These are phyloP conservation scores for Solanum clarkiae DNA, from an alignment of 257 asterid species.

Conservation along the genomic window DNA sequence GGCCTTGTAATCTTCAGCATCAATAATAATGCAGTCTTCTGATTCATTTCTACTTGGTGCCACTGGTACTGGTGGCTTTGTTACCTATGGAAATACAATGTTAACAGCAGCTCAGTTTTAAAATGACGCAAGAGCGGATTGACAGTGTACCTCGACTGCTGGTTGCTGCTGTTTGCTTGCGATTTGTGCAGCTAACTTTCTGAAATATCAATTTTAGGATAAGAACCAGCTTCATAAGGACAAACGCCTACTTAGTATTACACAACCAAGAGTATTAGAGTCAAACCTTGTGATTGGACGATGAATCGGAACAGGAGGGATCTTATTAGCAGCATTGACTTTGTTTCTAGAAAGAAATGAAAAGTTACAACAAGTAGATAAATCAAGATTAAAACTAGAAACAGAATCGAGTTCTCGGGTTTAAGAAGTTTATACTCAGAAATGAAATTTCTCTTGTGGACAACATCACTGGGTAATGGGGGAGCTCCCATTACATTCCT, in stretches of 20 bases:
- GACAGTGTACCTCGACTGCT: neutral
- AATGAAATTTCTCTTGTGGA: constrained; percentile 46
- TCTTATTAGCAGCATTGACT: constrained; percentile 19
- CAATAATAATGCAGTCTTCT: constrained; percentile 25
- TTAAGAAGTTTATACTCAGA: constrained; percentile 37
- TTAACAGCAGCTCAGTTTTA: neutral
- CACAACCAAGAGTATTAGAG: neutral
- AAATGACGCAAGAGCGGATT: neutral
- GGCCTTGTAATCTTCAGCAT: constrained; percentile 27
- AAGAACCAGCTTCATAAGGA: neutral
- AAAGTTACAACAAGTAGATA: neutral
- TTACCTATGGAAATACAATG: constrained; percentile 7
- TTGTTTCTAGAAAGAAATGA: constrained; percentile 32
- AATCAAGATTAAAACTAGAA: neutral
- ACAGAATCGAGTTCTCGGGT: neutral
- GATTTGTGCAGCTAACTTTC: constrained; percentile 52
- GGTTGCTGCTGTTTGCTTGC: constrained; percentile 34
- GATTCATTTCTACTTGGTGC: constrained; percentile 8
- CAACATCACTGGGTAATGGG: constrained; percentile 46
- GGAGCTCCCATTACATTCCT: constrained; percentile 47
- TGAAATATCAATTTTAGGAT: neutral
- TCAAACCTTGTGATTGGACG: constrained; percentile 74
- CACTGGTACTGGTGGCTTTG: constrained; percentile 20
- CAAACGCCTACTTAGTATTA: neutral
- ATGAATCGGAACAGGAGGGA: constrained; percentile 32